Percentiles rank a stretch among this genome's conserved stretches.
Conservation (phyloP, 2,329 filamentous ascomycete genomes). For the Alternaria gaisen region DNA sequence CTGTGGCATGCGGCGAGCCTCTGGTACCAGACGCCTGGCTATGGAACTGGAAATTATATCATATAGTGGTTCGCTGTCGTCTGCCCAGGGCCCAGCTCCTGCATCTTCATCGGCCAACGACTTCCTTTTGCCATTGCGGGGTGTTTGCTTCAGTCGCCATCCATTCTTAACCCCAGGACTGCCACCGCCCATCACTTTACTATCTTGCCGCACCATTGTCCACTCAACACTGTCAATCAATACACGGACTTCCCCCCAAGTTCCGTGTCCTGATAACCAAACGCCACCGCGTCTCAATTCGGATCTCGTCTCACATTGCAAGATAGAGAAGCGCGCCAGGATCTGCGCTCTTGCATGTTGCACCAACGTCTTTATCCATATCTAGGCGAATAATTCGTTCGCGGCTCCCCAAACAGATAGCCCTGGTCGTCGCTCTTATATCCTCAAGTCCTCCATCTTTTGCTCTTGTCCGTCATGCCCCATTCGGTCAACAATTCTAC, state of each 20-base stretch:
- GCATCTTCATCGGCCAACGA: background rate
- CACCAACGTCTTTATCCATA: slow-evolving; percentile 38
- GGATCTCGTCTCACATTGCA: slow-evolving; percentile 21
- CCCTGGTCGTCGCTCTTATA: slow-evolving; percentile 20
- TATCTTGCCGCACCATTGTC: slow-evolving; percentile 8
- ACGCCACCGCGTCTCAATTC: slow-evolving; percentile 11
- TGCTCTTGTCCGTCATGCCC: slow-evolving; percentile 37
- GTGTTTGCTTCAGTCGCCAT: slow-evolving; percentile 4
- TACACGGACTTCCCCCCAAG: slow-evolving; percentile 9
- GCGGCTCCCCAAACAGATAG: slow-evolving; percentile 37
- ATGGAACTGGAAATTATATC: slow-evolving; percentile 15
- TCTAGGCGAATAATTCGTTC: slow-evolving; percentile 37
- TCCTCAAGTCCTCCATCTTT: slow-evolving; percentile 18
- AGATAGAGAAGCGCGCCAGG: slow-evolving; percentile 19
- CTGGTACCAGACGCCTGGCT: background rate
- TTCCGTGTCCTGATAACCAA: slow-evolving; percentile 17
- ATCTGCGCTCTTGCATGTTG: slow-evolving; percentile 28
- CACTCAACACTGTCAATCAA: slow-evolving; percentile 4
- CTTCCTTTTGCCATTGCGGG: slow-evolving; percentile 2
- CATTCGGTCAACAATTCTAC: slow-evolving; percentile 47
- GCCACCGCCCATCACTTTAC: slow-evolving; percentile 1
- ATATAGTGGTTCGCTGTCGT: slow-evolving; percentile 12
- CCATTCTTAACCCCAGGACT: background rate
- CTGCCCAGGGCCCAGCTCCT: slow-evolving; percentile 5
- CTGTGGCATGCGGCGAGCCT: slow-evolving; percentile 11